Evolutionary conservation across 257 asterid genomes (phyloP), one percentile per base, ranked within the genome.

Genomic region (Paraleonurus japonicus): DNA sequence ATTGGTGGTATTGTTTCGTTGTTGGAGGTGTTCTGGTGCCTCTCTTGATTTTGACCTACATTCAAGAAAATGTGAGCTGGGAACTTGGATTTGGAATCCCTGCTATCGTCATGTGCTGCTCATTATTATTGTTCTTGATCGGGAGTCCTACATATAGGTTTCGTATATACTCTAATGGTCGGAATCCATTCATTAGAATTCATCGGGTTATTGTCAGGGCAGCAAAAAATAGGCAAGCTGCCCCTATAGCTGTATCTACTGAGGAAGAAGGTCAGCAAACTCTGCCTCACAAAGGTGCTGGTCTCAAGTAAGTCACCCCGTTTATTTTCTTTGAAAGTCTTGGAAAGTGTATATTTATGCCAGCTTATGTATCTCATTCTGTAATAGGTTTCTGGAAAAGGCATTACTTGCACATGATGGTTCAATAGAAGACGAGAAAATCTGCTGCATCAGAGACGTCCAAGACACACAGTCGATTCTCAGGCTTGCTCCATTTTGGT

Each of bases 21-120:
- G 32, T 45, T 33, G 73, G 65, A 9, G 76, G 81, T 67, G 59
- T 43, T 61, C 23, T 78, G 9, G 59, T 61, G 0, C 66, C 85
- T 1, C 16, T 79, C 32, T 57, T 50, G 50, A 19, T 75, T 39
- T 35, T 81, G 70, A 79, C n/a, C 27, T 84, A 84, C 70, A 76
- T 84, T 69, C 85, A 81, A 59, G 86, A 84, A 7, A 76, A 79
- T 70, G 51, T 79, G 13, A 75, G 85, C 66, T 84, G 89, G 88
- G 80, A 43, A 23, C 83, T 84, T 16, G 89, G 86, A 9, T 50
- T 50, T 17, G 58, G 58, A 50, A 50, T 50, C 75, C 83, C 89
- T 19, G 67, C 71, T 53, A 15, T 71, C 4, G 65, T 58, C 30
- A 77, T 84, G 86, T 65, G 72, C 69, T 32, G 78, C 12, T 72